phyloP scores from a whole-genome alignment of 2,329 filamentous ascomycete species.

The Ophiostoma angusticollis region DNA sequence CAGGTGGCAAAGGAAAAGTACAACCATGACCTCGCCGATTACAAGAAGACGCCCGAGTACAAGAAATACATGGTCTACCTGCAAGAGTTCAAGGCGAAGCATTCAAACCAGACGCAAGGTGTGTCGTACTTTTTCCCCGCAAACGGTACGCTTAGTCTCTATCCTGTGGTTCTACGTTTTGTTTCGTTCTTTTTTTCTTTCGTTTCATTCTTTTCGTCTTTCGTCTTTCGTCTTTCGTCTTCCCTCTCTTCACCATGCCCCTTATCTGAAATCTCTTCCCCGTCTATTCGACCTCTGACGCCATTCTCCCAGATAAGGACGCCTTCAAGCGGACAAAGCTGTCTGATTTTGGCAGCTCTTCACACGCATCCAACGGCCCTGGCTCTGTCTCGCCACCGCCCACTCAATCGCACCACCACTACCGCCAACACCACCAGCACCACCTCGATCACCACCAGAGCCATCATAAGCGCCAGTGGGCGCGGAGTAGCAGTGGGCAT shows the following conservation, averaged over 20 bases:
- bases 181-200: not conserved
- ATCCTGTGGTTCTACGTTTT: not conserved
- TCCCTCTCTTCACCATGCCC: not conserved
- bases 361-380: conserved; percentile 9
- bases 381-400: conserved; percentile 18
- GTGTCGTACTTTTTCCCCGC: conserved; percentile 15
- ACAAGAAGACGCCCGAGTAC: conserved; percentile 64
- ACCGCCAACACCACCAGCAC: conserved; percentile 21
- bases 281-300: not conserved
- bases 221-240: not conserved
- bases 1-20: conserved; percentile 65
- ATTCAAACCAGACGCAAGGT: conserved; percentile 46
- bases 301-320: conserved; percentile 30
- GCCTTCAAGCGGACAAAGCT: conserved; percentile 36
- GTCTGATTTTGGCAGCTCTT: conserved; percentile 22
- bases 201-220: not conserved
- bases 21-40: conserved; percentile 56
- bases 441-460: conserved; percentile 19
- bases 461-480: not conserved
- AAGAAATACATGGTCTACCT: conserved; percentile 59
- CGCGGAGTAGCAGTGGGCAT: conserved; percentile 18
- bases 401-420: conserved; percentile 25
- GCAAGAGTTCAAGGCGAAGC: conserved; percentile 64
- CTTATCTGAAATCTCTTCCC: not conserved
- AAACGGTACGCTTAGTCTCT: conserved; percentile 5